A percentile compares a stretch with the other conserved stretches of the same genome.
phyloP scores from a whole-genome alignment of 2,329 filamentous ascomycete genomes.

The Xylariomycetidae sp. region DNA sequence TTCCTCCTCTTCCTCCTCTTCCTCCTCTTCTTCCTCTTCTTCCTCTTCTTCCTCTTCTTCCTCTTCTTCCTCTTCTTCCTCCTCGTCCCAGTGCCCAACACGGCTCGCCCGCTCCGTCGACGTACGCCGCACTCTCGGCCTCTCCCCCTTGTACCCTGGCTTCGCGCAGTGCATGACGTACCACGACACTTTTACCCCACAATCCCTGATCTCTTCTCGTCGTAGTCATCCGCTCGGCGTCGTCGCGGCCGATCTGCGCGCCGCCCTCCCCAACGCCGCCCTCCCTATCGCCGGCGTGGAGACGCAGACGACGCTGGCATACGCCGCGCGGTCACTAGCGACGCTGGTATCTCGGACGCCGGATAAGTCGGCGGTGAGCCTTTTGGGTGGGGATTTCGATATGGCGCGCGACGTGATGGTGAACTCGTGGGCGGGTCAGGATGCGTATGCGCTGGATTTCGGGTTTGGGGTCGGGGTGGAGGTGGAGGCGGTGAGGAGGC shows the following conservation, averaged over 20 bases:
- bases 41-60: no score
- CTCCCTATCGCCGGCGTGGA: no score
- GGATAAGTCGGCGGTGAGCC: constrained; percentile 27
- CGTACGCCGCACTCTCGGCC: constrained; percentile 35
- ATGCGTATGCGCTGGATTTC: constrained; percentile 43
- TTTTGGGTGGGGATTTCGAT: constrained; percentile 24
- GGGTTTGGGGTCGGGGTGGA: constrained; percentile 38
- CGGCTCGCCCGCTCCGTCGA: constrained; percentile 46
- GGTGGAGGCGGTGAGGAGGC: constrained; percentile 43
- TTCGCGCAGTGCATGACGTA: constrained; percentile 43
- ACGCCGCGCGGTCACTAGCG: constrained; percentile 35
- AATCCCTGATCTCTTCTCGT: no score
- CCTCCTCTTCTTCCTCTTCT: no score
- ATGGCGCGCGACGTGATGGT: constrained; percentile 41
- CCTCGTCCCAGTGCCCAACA: no score
- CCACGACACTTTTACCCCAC: no score
- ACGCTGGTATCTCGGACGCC: constrained; percentile 31
- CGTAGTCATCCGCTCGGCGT: no score
- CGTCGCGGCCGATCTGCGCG: no score
- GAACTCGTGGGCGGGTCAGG: constrained; percentile 49
- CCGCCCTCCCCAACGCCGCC: no score
- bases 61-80: no score
- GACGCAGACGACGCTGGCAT: no score
- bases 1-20: no score
- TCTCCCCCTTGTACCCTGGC: constrained; percentile 42